Evolutionary conservation across 2,329 filamentous ascomycete genomes (phyloP).

Genomic region (Drechslera avenae): DNA sequence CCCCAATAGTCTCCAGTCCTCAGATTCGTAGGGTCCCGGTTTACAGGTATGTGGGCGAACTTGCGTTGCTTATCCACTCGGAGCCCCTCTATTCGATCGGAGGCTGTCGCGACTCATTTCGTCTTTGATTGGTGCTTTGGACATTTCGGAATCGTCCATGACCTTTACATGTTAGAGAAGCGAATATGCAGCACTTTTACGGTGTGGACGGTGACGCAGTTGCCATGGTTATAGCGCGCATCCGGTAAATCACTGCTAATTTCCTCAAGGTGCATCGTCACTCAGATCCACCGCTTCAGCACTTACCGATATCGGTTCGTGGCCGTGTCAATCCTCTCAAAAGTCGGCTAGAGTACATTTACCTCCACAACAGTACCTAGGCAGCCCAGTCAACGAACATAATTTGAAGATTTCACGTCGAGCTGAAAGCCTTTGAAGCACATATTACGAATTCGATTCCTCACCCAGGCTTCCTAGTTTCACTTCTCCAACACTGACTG

Average conservation of each 20-base stretch:
- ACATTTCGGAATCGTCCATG: neutral
- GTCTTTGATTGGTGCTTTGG: conserved; percentile 9
- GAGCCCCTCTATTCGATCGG: neutral
- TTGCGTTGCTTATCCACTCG: conserved; percentile 1
- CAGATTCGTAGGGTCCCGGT: neutral
- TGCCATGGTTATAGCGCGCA: neutral
- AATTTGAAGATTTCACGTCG: neutral
- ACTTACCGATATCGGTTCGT: neutral
- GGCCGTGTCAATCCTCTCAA: neutral
- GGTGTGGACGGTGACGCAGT: conserved; percentile 3
- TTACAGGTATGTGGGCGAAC: conserved; percentile 18
- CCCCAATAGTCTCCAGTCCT: neutral
- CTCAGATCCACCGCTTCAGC: neutral
- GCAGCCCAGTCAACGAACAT: neutral
- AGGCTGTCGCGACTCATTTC: conserved; percentile 18
- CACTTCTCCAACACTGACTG: neutral
- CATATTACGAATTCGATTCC: neutral
- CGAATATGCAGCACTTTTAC: neutral
- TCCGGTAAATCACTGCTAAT: conserved; percentile 10
- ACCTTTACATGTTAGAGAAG: conserved; percentile 2
- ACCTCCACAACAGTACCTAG: neutral
- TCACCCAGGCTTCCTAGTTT: neutral
- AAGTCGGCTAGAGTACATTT: neutral
- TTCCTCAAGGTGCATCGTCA: neutral
- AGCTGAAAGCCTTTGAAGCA: neutral